Conservation (phyloP, 345 rosid genomes). For the Euphorbia lathyris region DNA sequence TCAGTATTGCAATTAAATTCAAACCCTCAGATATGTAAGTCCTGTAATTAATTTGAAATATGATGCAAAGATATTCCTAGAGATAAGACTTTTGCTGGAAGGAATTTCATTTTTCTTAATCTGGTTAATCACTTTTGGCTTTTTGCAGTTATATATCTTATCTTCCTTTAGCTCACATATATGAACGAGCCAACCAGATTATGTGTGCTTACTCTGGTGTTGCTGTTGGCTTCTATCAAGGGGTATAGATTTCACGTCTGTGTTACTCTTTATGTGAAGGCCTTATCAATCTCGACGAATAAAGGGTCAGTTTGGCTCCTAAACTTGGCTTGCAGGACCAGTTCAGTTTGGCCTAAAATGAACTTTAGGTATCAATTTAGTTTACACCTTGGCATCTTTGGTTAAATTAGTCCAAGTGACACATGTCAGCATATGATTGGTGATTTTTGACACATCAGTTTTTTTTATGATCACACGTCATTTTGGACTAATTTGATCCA, state of each 20-base stretch:
- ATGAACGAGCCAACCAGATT: constrained; percentile 25
- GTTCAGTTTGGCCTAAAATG: background rate
- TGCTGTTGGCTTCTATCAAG: constrained; percentile 27
- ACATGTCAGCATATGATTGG: background rate
- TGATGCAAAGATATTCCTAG: constrained; percentile 4
- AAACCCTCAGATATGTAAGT: constrained; percentile 27
- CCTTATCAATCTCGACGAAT: no score
- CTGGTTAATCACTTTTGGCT: background rate
- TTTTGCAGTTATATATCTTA: constrained; percentile 29
- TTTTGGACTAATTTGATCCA: background rate
- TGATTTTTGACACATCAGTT: background rate
- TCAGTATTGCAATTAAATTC: constrained; percentile 15
- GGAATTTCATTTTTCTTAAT: constrained; percentile 2
- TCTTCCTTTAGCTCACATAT: constrained; percentile 34
- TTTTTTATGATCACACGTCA: background rate
- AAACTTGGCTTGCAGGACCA: background rate
- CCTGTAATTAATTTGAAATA: constrained; percentile 12
- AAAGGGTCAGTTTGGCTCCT: background rate
- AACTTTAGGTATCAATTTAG: background rate
- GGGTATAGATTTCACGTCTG: constrained; percentile 13
- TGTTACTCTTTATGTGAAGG: background rate
- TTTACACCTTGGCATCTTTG: background rate
- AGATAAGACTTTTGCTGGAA: background rate
- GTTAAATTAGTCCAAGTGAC: background rate
- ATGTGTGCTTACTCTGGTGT: constrained; percentile 6